A percentile compares a stretch with the other conserved stretches of the same genome.
Evolutionary conservation across 495 filamentous ascomycete genomes (phyloP).

Genomic region (Tetracladium setigerum): DNA sequence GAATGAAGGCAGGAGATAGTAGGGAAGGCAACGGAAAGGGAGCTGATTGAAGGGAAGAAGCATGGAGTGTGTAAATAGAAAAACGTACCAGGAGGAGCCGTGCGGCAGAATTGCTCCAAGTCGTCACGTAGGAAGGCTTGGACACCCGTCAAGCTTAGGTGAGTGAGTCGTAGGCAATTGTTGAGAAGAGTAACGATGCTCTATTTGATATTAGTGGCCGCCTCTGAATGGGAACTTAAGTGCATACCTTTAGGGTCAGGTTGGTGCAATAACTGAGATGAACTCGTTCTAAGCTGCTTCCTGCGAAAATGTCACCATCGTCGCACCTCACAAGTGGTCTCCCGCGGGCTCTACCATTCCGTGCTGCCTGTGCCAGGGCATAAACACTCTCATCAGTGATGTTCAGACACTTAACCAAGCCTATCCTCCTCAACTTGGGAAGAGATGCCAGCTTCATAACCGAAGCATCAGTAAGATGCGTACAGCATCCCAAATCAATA

Average conservation of each 20-base stretch:
- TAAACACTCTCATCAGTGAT: slow-evolving; percentile 88
- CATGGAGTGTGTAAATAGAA: not conserved
- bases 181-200: slow-evolving; percentile 87
- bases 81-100: slow-evolving; percentile 62
- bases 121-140: slow-evolving; percentile 71
- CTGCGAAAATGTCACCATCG: slow-evolving; percentile 31
- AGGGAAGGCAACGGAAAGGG: too few relatives aligned
- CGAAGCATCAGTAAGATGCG: slow-evolving; percentile 77
- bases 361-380: slow-evolving; percentile 58
- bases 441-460: slow-evolving; percentile 78
- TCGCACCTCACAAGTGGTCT: slow-evolving; percentile 24
- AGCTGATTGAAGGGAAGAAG: not conserved
- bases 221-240: not conserved
- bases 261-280: slow-evolving; percentile 94
- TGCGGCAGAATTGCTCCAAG: slow-evolving; percentile 74
- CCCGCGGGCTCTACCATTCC: slow-evolving; percentile 36
- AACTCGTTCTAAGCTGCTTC: slow-evolving; percentile 69
- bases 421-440: slow-evolving; percentile 89
- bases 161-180: slow-evolving; percentile 84
- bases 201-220: slow-evolving; percentile 35
- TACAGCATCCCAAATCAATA: slow-evolving; percentile 94
- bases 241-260: slow-evolving; percentile 67
- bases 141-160: slow-evolving; percentile 94
- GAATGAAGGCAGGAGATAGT: not conserved
- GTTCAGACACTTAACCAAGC: slow-evolving; percentile 82